These are phyloP conservation scores for Erodium texanum DNA, from an alignment of 441 rosid genomes.

Conservation along the genomic window DNA sequence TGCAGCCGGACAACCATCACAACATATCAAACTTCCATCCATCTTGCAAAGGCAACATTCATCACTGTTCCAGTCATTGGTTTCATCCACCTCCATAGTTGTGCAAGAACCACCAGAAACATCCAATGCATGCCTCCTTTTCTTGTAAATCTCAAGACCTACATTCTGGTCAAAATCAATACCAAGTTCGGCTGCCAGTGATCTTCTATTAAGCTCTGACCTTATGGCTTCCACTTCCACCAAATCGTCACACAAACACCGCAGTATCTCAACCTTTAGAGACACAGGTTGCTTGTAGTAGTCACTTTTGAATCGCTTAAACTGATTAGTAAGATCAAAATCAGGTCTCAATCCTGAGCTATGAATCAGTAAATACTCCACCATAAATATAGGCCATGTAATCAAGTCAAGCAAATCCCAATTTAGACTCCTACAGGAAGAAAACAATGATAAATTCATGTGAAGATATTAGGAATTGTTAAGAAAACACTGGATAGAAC, in stretches of 20 bases:
- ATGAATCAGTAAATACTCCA: slow-evolving; percentile 44
- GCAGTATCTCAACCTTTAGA: slow-evolving; percentile 51
- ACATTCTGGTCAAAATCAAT: slow-evolving; percentile 49
- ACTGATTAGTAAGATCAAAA: slow-evolving; percentile 33
- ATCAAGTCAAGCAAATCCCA: slow-evolving; percentile 55
- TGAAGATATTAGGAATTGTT: background rate
- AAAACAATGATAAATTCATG: slow-evolving; percentile 16
- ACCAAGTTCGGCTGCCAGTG: slow-evolving; percentile 54
- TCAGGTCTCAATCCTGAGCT: slow-evolving; percentile 34
- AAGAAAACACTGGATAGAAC: background rate
- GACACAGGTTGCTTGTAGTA: slow-evolving; percentile 44
- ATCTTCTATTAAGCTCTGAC: slow-evolving; percentile 66
- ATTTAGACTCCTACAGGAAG: slow-evolving; percentile 58
- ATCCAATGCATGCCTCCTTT: slow-evolving; percentile 33
- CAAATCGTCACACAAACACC: slow-evolving; percentile 53
- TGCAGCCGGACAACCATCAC: slow-evolving; percentile 82
- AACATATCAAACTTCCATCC: slow-evolving; percentile 66
- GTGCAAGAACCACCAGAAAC: slow-evolving; percentile 32
- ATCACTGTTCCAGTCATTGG: slow-evolving; percentile 52
- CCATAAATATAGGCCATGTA: slow-evolving; percentile 60
- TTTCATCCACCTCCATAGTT: slow-evolving; percentile 35
- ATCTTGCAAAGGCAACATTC: slow-evolving; percentile 67
- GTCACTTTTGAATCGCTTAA: slow-evolving; percentile 43
- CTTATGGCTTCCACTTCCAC: slow-evolving; percentile 57
- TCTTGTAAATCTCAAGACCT: slow-evolving; percentile 37